These are phyloP conservation scores for Royoungia palumana DNA, from an alignment of 768 basidiomycete species.

Conservation along the genomic window DNA sequence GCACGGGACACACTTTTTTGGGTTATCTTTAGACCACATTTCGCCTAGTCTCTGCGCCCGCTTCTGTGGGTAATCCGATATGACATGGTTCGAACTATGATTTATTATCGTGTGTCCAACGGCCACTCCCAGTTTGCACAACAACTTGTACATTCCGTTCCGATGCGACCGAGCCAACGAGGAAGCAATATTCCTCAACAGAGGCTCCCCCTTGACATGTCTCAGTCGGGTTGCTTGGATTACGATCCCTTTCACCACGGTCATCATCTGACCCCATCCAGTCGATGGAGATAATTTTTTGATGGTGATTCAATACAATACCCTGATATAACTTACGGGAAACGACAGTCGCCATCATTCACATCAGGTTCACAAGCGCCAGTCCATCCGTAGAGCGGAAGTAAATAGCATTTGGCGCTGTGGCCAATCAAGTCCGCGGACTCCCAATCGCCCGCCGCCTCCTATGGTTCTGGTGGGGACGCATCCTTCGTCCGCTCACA, in stretches of 20 bases:
- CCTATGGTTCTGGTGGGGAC: constrained; percentile 6
- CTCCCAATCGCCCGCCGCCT: constrained; percentile 9
- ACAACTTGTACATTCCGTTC: constrained; percentile 4
- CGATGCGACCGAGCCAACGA: background rate
- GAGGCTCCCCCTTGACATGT: background rate
- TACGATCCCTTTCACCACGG: background rate
- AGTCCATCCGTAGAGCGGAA: constrained; percentile 1
- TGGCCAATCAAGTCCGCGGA: constrained; percentile 17
- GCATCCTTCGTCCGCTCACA: background rate
- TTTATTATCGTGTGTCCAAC: constrained; percentile 4
- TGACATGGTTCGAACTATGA: constrained; percentile 9
- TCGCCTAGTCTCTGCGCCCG: constrained; percentile 11
- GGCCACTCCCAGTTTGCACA: background rate
- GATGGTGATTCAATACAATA: background rate
- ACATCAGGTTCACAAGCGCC: background rate
- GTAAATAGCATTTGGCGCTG: constrained; percentile 3
- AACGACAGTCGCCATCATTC: background rate
- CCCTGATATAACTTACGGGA: constrained; percentile 3
- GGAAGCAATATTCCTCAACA: background rate
- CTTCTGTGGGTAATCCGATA: constrained; percentile 10
- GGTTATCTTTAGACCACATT: background rate
- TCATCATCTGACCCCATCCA: constrained; percentile 10
- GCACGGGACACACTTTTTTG: constrained; percentile 12
- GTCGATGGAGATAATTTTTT: background rate
- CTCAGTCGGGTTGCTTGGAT: background rate